Conservation (phyloP, 2,329 filamentous ascomycete species). For the Ophiocordyceps robertsii region DNA sequence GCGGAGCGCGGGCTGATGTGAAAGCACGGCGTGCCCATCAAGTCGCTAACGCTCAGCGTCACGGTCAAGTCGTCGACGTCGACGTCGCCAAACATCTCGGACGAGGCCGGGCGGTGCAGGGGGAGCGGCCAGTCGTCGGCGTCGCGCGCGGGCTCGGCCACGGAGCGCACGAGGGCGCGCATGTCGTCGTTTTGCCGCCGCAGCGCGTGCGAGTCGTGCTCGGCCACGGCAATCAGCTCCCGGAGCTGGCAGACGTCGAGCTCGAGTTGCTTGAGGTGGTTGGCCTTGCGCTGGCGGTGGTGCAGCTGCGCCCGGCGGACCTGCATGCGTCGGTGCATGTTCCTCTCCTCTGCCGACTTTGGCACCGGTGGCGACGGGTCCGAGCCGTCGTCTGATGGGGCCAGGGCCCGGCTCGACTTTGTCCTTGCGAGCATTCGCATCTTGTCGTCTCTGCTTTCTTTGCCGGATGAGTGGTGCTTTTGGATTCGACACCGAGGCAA, state of each 20-base stretch:
- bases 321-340: slow-evolving; percentile 33
- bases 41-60: slow-evolving; percentile 26
- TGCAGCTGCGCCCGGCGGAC: slow-evolving; percentile 40
- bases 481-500: too few relatives aligned
- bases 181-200: slow-evolving; percentile 30
- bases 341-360: slow-evolving; percentile 21
- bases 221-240: slow-evolving; percentile 28
- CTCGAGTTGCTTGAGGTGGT: slow-evolving; percentile 41
- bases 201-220: slow-evolving; percentile 24
- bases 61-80: slow-evolving; percentile 24
- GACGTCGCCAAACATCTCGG: slow-evolving; percentile 19
- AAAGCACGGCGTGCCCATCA: slow-evolving; percentile 28
- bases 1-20: slow-evolving; percentile 20
- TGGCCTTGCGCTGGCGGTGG: slow-evolving; percentile 41
- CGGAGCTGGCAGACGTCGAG: slow-evolving; percentile 33
- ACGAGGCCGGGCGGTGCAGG: background rate
- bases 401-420: too few relatives aligned
- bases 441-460: too few relatives aligned
- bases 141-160: slow-evolving; percentile 5
- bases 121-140: background rate
- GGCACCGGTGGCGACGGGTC: background rate
- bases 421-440: too few relatives aligned
- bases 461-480: too few relatives aligned
- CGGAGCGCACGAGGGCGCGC: slow-evolving; percentile 16
- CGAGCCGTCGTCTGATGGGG: background rate